Conservation (phyloP, 257 asterid species). For the Solanum chilense region DNA sequence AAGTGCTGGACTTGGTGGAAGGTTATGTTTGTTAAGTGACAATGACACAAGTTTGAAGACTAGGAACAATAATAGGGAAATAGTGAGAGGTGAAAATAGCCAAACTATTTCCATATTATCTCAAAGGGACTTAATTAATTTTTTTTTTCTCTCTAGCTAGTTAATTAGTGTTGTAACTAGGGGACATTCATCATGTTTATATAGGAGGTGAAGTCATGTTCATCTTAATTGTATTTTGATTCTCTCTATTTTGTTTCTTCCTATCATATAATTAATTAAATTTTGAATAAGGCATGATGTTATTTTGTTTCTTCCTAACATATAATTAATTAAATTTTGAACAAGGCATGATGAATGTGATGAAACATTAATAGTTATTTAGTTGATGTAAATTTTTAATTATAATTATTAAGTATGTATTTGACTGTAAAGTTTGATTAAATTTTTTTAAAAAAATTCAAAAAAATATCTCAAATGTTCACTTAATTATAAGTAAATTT, state of each 20-base stretch:
- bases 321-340: background rate
- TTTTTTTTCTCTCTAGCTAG: background rate
- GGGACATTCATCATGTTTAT: background rate
- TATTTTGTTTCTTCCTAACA: background rate
- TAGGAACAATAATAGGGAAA: background rate
- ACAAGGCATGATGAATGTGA: background rate
- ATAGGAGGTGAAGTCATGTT: background rate
- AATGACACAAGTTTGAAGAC: background rate
- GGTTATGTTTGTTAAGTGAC: background rate
- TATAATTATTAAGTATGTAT: background rate
- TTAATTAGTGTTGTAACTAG: background rate
- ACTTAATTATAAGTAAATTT: background rate
- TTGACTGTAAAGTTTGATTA: background rate
- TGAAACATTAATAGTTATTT: background rate
- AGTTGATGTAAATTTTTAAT: background rate
- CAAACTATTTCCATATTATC: background rate
- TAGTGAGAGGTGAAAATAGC: background rate
- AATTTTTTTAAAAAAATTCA: background rate
- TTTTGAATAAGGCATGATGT: background rate
- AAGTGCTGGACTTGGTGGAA: slow-evolving; percentile 21
- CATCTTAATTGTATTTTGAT: background rate
- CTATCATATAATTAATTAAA: background rate
- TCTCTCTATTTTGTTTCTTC: background rate
- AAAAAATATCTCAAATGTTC: background rate
- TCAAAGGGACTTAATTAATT: background rate